These are phyloP conservation scores for Rhizopogon vinicolor DNA, from an alignment of 768 basidiomycete genomes.

Conservation along the genomic window DNA sequence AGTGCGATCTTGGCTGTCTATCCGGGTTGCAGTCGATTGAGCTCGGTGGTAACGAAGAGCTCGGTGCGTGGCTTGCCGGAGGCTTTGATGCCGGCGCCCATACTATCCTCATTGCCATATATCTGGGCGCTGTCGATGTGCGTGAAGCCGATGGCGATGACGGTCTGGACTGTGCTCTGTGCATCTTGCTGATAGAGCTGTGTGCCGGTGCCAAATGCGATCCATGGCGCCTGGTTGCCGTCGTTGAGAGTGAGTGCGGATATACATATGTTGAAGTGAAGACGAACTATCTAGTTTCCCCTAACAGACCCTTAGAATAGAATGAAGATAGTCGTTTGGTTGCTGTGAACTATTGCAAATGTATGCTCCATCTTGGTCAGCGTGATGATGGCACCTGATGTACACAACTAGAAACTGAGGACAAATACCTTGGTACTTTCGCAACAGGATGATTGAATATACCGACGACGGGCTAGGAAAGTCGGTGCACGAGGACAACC, in stretches of 20 bases:
- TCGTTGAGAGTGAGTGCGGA: constrained; percentile 28
- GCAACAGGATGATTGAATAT: too few relatives aligned
- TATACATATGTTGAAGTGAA: constrained; percentile 13
- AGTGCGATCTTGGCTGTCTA: constrained; percentile 35
- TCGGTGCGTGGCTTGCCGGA: constrained; percentile 30
- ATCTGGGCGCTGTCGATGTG: constrained; percentile 35
- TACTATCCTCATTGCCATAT: constrained; percentile 32
- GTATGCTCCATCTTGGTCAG: too few relatives aligned
- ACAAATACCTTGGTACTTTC: too few relatives aligned
- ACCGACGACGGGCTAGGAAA: too few relatives aligned
- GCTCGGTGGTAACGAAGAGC: constrained; percentile 56
- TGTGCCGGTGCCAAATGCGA: constrained; percentile 36
- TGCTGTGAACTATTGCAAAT: too few relatives aligned
- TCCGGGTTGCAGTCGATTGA: constrained; percentile 37
- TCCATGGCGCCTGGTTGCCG: constrained; percentile 29
- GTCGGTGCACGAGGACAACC: too few relatives aligned
- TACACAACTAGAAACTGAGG: too few relatives aligned
- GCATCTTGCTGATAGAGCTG: constrained; percentile 25
- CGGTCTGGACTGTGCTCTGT: constrained; percentile 17
- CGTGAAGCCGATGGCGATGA: constrained; percentile 30
- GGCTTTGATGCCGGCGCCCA: constrained; percentile 26
- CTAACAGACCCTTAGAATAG: too few relatives aligned
- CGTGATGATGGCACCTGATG: too few relatives aligned
- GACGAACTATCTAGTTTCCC: not conserved
- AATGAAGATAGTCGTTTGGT: too few relatives aligned